phyloP scores from a whole-genome alignment of 306 rosid species.

The Prunus padus region DNA sequence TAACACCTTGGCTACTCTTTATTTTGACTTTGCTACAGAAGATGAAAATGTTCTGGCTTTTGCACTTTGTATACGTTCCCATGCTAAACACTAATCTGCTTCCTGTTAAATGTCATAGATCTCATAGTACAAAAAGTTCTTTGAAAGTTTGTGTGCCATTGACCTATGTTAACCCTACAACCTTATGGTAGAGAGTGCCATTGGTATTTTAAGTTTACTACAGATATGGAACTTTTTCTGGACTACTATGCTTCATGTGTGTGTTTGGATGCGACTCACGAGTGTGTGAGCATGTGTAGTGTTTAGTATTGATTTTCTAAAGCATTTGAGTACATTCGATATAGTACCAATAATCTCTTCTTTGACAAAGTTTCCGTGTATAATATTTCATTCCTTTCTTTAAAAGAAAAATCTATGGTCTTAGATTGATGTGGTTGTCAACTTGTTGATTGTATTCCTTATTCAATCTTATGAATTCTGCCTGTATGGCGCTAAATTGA shows the following conservation, averaged over 20 bases:
- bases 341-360: neutral
- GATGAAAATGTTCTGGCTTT: neutral
- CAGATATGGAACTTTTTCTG: no score
- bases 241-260: no score
- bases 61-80: neutral
- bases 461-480: neutral
- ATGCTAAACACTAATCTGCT: neutral
- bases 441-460: neutral
- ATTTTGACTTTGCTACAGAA: neutral
- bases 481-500: neutral
- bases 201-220: no score
- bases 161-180: no score
- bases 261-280: no score
- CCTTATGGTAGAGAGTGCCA: no score
- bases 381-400: neutral
- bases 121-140: no score
- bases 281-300: neutral
- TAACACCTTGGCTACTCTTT: neutral
- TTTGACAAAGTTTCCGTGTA: neutral
- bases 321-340: no score
- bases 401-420: neutral
- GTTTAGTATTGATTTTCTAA: neutral
- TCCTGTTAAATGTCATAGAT: no score
- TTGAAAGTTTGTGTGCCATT: no score
- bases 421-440: neutral